Base-by-base conservation (phyloP, 2,329 filamentous ascomycete species). In the Chrysoporthe cubensis region DNA sequence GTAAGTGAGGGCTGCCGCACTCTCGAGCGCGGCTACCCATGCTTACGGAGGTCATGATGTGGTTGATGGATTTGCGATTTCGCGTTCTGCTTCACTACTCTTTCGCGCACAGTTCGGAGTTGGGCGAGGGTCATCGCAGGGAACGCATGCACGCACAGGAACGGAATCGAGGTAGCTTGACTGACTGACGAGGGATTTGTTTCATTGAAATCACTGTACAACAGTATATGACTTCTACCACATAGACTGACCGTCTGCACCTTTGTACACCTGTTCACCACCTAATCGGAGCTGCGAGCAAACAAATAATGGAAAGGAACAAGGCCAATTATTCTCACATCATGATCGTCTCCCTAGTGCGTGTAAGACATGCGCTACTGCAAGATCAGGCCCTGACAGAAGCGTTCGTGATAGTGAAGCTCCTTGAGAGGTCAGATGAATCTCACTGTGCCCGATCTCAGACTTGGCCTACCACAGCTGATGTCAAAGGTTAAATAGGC, bases 51-150 rank as follows among this genome's bases (percentile, higher is more conserved):
- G 64, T 48, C 40, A 64, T 42, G 67, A 64, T 64, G 67, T 57
- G 57, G 50, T 65, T 56, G 54, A 26, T n/a, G 26, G 52, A 50
- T 54, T 58, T 48, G 21, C 60, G 60, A 18, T 46, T 54, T 13
- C 32, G 56, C 42, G 21, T 61, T 56, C 50, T 43, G 42, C 54
- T 66, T 56, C 54, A 54, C 48, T 69, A 57, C 67, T 69, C 50
- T 56, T 56, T 40, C n/a, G 42, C 64, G 14, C 57, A 62, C 57
- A 57, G 65, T 69, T 69, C 58, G 67, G 65, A 69, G 67, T 69
- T 69, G 32, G 61, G 67, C 26, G 37, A 57, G 44, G 64, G 58
- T 63, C 48, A 56, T 56, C 61, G 56, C 40, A 62, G 44, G 26
- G 34, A 18, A 37, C 37, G 50, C 48, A 54, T 43, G 16, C 50